A percentile compares a stretch with the other conserved stretches of the same genome.
Evolutionary conservation across 73 alveolate genomes (phyloP).

Genomic region (Paramecium sonneborni): DNA sequence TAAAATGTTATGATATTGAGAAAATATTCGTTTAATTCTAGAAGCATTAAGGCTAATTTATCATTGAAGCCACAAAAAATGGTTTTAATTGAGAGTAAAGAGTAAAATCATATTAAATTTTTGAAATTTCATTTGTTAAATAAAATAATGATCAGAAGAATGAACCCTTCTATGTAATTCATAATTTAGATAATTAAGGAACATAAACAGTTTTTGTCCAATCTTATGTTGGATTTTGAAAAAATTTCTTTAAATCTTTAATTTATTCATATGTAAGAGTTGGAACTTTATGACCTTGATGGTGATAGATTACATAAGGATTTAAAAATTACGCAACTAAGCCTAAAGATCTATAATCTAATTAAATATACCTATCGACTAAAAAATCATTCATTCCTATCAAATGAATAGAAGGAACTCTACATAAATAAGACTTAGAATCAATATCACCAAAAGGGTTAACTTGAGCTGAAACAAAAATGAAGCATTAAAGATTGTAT

Average conservation of each 20-base stretch:
- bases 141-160: not conserved
- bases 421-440: not conserved
- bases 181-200: not conserved
- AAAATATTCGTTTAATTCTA: too few species aligned
- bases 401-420: conserved; percentile 27
- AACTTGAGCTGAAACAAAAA: conserved; percentile 18
- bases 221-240: not conserved
- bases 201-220: conserved; percentile 21
- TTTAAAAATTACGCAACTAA: conserved; percentile 5
- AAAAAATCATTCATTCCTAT: conserved; percentile 46
- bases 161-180: not conserved
- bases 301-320: conserved; percentile 38
- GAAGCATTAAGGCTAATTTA: too few species aligned
- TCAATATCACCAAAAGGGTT: not conserved
- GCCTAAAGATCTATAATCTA: conserved; percentile 26
- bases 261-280: conserved; percentile 24
- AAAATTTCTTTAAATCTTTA: not conserved
- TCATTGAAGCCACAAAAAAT: too few species aligned
- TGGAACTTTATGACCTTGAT: conserved; percentile 39
- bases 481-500: conserved; percentile 20
- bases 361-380: conserved; percentile 24
- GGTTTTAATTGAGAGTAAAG: too few species aligned
- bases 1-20: too few species aligned
- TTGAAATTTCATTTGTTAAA: too few species aligned
- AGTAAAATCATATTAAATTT: too few species aligned